Conservation (phyloP, 106 monocot species). For the Alisma plantagoaquatica region DNA sequence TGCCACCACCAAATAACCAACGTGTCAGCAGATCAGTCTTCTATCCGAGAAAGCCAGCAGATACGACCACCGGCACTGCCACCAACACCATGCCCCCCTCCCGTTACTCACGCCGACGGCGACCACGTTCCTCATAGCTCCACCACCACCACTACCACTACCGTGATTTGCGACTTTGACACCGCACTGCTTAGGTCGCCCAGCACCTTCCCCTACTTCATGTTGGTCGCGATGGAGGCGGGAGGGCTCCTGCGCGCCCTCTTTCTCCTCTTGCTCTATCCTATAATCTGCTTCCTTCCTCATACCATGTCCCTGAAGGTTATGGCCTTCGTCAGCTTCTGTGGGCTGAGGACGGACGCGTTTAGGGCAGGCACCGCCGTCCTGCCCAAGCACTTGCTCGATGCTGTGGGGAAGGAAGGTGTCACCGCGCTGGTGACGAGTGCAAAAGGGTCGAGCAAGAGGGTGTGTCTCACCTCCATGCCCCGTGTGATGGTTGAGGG, state of each 20-base stretch:
- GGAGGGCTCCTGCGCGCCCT: slow-evolving; percentile 49
- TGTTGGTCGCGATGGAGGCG: slow-evolving; percentile 70
- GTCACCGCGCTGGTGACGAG: slow-evolving; percentile 13
- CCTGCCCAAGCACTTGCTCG: slow-evolving; percentile 53
- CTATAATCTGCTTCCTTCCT: slow-evolving; percentile 23
- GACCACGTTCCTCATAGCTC: too few species aligned
- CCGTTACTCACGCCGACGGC: too few species aligned
- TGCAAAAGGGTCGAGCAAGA: slow-evolving; percentile 14
- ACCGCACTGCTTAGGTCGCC: slow-evolving; percentile 36
- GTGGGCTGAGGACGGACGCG: slow-evolving; percentile 24
- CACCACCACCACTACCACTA: not conserved
- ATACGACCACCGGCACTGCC: too few species aligned
- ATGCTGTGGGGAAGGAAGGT: slow-evolving; percentile 46
- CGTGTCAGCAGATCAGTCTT: too few species aligned
- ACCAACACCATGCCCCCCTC: too few species aligned
- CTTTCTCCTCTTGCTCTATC: slow-evolving; percentile 46
- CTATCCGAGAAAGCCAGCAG: too few species aligned
- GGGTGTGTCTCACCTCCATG: slow-evolving; percentile 41
- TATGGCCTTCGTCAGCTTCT: slow-evolving; percentile 59
- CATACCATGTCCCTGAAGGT: slow-evolving; percentile 15
- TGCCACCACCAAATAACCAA: too few species aligned
- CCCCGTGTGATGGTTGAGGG: slow-evolving; percentile 63
- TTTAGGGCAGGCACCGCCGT: slow-evolving; percentile 45
- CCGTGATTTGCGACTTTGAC: slow-evolving; percentile 49
- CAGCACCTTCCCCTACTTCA: slow-evolving; percentile 72